Conservation (phyloP, 2,329 filamentous ascomycete species). For the Tricladium varicosporioides region DNA sequence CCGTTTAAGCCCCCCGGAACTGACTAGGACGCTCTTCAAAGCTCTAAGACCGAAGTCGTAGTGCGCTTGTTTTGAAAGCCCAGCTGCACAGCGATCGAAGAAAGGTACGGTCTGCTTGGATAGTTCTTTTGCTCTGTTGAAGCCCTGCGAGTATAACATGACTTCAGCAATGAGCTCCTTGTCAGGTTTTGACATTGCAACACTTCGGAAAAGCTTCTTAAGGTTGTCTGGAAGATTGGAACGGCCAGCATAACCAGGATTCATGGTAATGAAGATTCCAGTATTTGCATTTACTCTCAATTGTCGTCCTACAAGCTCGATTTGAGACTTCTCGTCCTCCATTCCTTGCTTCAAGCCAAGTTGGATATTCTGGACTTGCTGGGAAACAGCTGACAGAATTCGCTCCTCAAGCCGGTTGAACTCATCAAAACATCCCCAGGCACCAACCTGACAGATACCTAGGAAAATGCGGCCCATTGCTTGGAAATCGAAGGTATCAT, state of each 20-base stretch:
- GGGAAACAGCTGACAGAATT: constrained; percentile 95
- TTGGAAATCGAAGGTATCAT: constrained; percentile 99
- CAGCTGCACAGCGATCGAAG: constrained; percentile 83
- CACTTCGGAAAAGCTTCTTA: constrained; percentile 99
- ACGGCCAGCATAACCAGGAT: constrained; percentile 95
- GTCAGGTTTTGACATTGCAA: constrained; percentile 99
- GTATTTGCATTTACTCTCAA: constrained; percentile 89
- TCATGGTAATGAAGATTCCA: constrained; percentile 99
- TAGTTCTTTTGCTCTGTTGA: constrained; percentile 90
- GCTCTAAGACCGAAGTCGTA: constrained; percentile 99
- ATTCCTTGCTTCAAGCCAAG: constrained; percentile 84
- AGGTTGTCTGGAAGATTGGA: constrained; percentile 98
- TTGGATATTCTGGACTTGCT: constrained; percentile 99
- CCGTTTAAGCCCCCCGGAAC: constrained; percentile 93
- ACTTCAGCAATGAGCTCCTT: constrained; percentile 99
- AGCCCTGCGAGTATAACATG: constrained; percentile 99
- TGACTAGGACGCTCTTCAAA: constrained; percentile 96
- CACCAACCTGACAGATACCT: constrained; percentile 97
- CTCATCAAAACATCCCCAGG: constrained; percentile 99
- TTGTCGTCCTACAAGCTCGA: constrained; percentile 90
- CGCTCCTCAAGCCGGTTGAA: constrained; percentile 99
- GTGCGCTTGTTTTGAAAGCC: constrained; percentile 92
- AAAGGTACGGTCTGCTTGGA: constrained; percentile 97
- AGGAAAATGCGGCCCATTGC: constrained; percentile 99
- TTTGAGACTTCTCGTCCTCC: constrained; percentile 80